Conservation (phyloP, 805 yeast genomes). For the Candida koratica region DNA sequence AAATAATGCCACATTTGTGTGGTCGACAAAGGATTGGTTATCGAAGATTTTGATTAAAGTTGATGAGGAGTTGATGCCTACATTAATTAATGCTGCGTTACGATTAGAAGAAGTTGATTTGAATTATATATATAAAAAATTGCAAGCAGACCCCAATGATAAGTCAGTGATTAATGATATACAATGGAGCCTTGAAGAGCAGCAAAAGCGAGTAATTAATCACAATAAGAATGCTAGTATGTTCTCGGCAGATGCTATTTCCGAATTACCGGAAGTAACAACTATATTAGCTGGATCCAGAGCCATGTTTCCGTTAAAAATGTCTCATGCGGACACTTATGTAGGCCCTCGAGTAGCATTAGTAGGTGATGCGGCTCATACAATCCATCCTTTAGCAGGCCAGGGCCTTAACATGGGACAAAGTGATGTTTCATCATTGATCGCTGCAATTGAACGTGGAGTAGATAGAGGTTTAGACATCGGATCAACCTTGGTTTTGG, state of each 20-base stretch:
- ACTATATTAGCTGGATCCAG: slow-evolving; percentile 60
- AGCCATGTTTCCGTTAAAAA: slow-evolving; percentile 82
- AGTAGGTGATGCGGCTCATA: slow-evolving; percentile 98
- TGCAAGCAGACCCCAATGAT: slow-evolving; percentile 36
- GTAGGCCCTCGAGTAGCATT: slow-evolving; percentile 80
- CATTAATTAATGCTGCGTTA: slow-evolving; percentile 81
- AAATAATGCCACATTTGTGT: slow-evolving; percentile 84
- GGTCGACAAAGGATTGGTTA: slow-evolving; percentile 82
- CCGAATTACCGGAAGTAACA: slow-evolving; percentile 63
- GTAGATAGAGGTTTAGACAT: slow-evolving; percentile 79
- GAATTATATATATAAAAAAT: slow-evolving; percentile 54
- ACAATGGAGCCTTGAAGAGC: slow-evolving; percentile 52
- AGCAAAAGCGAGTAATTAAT: not conserved
- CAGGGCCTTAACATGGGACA: slow-evolving; percentile 99
- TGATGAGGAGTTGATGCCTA: slow-evolving; percentile 59
- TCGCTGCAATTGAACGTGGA: slow-evolving; percentile 66
- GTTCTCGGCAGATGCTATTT: slow-evolving; percentile 40
- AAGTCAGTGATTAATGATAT: slow-evolving; percentile 62
- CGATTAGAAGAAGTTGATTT: slow-evolving; percentile 75
- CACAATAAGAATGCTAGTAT: slow-evolving; percentile 28
- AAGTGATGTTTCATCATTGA: slow-evolving; percentile 75
- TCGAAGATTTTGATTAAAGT: slow-evolving; percentile 59
- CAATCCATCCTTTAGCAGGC: slow-evolving; percentile 96
- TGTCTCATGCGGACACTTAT: slow-evolving; percentile 89
- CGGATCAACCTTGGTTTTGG: slow-evolving; percentile 75